Evolutionary conservation across 1,284 basidiomycete genomes (phyloP), one percentile per base, ranked within the genome.

Genomic region (Moesziomyces sp.): DNA sequence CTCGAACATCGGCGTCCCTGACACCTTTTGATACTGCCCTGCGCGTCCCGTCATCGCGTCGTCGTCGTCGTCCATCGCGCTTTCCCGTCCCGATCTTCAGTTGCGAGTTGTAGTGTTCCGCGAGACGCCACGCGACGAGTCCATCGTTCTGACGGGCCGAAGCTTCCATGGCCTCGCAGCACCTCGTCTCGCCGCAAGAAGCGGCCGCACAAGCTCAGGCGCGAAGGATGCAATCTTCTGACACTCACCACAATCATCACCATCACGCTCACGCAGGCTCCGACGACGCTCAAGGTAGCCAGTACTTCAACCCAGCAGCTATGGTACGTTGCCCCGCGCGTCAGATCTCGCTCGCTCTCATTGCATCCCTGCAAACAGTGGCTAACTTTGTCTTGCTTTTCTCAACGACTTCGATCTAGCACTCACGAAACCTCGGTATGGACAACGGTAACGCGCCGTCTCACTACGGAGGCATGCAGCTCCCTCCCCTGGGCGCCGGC

Each of bases 101-200:
- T 54, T 47, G 60, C 58, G 67, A 19, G 46, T 70, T 54, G 61
- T 53, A 70, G 61, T 70, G 67, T 60, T 50, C 42, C 53, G 58
- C 66, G 66, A 63, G 56, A 60, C 53, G 43, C 38, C 30, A 33
- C 52, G 66, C 60, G 66, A 49, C 46, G 66, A 69, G 66, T 40
- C 46, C 44, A 40, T 21, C 30, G 52, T 58, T 52, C 52, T 59
- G 66, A 69, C 60, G 56, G 56, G 67, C 67, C 60, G 61, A n/a
- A 35, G 28, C 52, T 64, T 60, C 60, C 59, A 75, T 75, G 72
- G 60, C 67, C 62, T 75, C 72, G 56, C 72, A 75, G 57, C 67
- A 75, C 33, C 72, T 75, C 57, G 72, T 75, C 40, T 75, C 72
- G 59, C 72, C 72, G 55, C 72, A 75, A 63, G 72, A 75, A 65